phyloP scores from a whole-genome alignment of 169 alveolate species.

The Plasmodium coatneyi region DNA sequence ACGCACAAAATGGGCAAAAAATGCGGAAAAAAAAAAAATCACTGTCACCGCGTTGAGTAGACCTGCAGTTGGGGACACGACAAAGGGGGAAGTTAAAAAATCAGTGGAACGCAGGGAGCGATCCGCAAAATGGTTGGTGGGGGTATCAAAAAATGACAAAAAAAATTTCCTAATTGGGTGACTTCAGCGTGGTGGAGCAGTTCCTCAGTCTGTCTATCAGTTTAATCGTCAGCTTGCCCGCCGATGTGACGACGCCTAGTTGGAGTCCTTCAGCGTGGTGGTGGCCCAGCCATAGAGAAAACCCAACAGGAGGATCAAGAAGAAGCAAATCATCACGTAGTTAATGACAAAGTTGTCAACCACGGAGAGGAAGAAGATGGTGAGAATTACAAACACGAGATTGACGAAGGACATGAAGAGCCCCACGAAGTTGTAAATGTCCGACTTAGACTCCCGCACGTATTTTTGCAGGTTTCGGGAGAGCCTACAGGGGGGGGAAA shows the following conservation, averaged over 20 bases:
- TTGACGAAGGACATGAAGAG: conserved; percentile 59
- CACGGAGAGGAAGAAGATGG: conserved; percentile 1
- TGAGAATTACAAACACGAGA: conserved; percentile 14
- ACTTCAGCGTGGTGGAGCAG: neutral
- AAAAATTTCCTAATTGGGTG: neutral
- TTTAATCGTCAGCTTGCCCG: too few relatives aligned
- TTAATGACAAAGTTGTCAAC: conserved; percentile 30
- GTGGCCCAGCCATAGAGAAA: conserved; percentile 13
- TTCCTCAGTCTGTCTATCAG: too few relatives aligned
- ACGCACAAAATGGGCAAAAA: neutral
- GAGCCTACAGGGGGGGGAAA: neutral
- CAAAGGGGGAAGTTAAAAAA: neutral
- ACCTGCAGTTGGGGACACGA: neutral
- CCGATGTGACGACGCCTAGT: neutral
- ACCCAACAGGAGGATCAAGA: conserved; percentile 13
- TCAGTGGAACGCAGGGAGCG: neutral
- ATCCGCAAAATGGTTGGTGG: neutral
- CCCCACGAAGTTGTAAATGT: conserved; percentile 37
- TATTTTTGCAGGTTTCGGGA: conserved; percentile 22
- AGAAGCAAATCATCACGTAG: conserved; percentile 30
- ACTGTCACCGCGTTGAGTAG: neutral
- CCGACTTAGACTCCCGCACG: conserved; percentile 22
- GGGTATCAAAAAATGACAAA: neutral
- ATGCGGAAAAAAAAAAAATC: neutral
- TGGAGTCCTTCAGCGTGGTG: conserved; percentile 9